These are phyloP conservation scores for Arthrobotrys iridis DNA, from an alignment of 2,329 filamentous ascomycete species.

Conservation along the genomic window DNA sequence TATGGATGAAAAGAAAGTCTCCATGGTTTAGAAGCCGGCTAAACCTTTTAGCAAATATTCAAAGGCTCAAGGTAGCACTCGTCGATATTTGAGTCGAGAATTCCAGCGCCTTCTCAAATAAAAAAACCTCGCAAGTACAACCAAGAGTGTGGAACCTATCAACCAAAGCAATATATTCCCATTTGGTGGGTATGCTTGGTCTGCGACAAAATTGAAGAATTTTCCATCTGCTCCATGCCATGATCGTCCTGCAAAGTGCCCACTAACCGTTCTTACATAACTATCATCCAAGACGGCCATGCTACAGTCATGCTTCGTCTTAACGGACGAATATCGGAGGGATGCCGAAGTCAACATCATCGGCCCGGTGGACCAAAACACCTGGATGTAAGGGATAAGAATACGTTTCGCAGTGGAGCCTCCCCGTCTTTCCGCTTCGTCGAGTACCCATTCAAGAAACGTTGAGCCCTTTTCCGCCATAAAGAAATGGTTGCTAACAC, in stretches of 20 bases:
- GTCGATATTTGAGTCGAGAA: too few relatives aligned
- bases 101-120: too few relatives aligned
- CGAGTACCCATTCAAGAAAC: conserved; percentile 52
- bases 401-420: conserved; percentile 31
- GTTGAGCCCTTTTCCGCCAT: conserved; percentile 54
- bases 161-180: not conserved
- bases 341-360: conserved; percentile 56
- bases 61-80: too few relatives aligned
- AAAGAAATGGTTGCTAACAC: conserved; percentile 57
- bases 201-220: conserved; percentile 54
- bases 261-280: conserved; percentile 37
- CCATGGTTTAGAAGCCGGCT: too few relatives aligned
- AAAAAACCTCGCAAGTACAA: not conserved
- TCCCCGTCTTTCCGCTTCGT: conserved; percentile 54
- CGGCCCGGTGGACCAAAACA: conserved; percentile 57
- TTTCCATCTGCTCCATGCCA: conserved; percentile 55
- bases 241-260: conserved; percentile 53
- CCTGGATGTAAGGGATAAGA: conserved; percentile 54
- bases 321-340: conserved; percentile 37
- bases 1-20: too few relatives aligned
- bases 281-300: conserved; percentile 50
- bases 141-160: too few relatives aligned
- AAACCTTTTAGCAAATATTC: too few relatives aligned
- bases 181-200: not conserved
- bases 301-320: not conserved